A percentile compares a stretch with the other conserved stretches of the same genome.
Conservation (phyloP, 805 yeast genomes). For the Sungouiozyma ichnusensis region DNA sequence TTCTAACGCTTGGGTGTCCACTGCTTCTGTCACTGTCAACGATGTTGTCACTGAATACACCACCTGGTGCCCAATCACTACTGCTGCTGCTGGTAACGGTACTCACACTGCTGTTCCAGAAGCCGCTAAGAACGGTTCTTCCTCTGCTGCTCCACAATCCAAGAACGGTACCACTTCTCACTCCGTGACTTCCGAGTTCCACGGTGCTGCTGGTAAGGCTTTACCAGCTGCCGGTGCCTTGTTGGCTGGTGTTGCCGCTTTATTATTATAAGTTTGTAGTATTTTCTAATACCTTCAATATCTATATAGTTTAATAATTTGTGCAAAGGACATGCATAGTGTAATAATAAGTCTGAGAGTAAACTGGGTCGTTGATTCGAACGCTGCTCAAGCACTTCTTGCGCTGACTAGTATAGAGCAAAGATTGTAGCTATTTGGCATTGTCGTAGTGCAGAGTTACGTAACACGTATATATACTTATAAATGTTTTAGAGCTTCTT, state of each 20-base stretch:
- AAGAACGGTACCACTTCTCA: conserved; percentile 15
- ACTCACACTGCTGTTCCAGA: conserved; percentile 2
- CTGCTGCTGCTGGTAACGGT: conserved; percentile 6
- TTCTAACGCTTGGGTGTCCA: conserved; percentile 28
- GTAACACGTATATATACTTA: too few relatives aligned
- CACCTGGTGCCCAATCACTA: conserved; percentile 27
- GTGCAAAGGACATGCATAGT: too few relatives aligned
- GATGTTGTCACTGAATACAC: conserved; percentile 26
- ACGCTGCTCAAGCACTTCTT: too few relatives aligned
- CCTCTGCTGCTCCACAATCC: conserved; percentile 14
- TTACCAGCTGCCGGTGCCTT: conserved; percentile 40
- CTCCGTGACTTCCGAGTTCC: conserved; percentile 22
- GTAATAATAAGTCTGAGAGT: not conserved
- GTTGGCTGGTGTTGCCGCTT: conserved; percentile 38
- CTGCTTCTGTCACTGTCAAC: conserved; percentile 25
- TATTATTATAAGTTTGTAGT: not conserved
- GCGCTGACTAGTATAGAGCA: too few relatives aligned
- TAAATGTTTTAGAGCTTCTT: conserved; percentile 24
- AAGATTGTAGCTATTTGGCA: too few relatives aligned
- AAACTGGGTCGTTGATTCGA: too few relatives aligned
- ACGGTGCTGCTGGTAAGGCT: conserved; percentile 37
- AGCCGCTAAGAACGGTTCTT: conserved; percentile 7
- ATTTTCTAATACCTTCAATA: not conserved
- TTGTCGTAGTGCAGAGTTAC: too few relatives aligned
- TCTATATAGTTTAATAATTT: not conserved